Percentiles rank a stretch among this genome's conserved stretches.
Evolutionary conservation across 2,329 filamentous ascomycete genomes (phyloP).

Genomic region (Talaromyces sp.): DNA sequence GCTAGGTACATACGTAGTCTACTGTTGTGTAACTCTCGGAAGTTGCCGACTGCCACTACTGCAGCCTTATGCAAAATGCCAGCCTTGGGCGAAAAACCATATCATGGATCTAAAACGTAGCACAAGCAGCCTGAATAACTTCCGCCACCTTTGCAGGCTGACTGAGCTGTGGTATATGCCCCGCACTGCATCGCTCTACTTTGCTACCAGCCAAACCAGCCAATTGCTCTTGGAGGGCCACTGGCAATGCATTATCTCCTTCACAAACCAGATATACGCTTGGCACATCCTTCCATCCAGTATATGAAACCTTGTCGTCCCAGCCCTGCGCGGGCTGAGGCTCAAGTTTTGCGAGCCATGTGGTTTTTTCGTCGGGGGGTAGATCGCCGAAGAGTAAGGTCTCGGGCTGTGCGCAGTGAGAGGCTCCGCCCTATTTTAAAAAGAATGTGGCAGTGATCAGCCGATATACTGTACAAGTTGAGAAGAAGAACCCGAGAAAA

Average conservation of each 20-base stretch:
- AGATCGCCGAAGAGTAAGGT: neutral
- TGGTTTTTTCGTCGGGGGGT: neutral
- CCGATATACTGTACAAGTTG: neutral
- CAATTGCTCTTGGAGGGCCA: slow-evolving; percentile 4
- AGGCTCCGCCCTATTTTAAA: neutral
- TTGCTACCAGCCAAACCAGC: slow-evolving; percentile 2
- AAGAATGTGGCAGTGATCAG: neutral
- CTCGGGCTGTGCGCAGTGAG: neutral
- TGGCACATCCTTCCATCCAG: slow-evolving; percentile 7
- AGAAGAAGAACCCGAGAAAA: neutral
- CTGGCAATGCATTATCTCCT: neutral
- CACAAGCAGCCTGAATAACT: slow-evolving; percentile 3
- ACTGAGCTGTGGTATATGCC: slow-evolving; percentile 5
- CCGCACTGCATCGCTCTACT: slow-evolving; percentile 2
- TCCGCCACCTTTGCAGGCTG: slow-evolving; percentile 7
- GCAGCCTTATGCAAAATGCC: neutral
- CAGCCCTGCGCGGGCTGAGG: neutral
- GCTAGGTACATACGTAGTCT: neutral
- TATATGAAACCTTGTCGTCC: neutral
- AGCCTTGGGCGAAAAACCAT: neutral
- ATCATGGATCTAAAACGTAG: neutral
- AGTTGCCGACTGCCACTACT: neutral
- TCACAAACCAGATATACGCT: slow-evolving; percentile 6
- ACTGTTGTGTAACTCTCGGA: neutral
- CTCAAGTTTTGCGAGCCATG: neutral